These are phyloP conservation scores for Centella asiatica DNA, from an alignment of 129 eudicot species.

Conservation along the genomic window DNA sequence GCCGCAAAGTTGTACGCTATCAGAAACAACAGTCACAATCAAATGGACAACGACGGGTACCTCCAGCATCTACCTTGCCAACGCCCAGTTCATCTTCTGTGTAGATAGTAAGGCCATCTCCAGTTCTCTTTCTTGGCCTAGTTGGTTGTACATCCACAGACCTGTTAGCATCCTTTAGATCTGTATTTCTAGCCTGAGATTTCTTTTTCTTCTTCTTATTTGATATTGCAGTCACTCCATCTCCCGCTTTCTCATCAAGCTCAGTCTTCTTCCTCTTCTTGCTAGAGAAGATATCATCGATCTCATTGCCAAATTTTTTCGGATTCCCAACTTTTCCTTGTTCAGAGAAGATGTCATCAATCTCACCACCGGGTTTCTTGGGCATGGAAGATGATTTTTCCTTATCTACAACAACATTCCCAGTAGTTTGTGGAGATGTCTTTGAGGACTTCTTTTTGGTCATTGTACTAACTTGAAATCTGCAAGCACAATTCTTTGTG, in stretches of 20 bases:
- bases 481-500: not conserved
- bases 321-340: conserved; percentile 18
- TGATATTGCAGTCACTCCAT: conserved; percentile 7
- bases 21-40: conserved; percentile 87
- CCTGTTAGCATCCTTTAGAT: conserved; percentile 16
- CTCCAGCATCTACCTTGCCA: conserved; percentile 62
- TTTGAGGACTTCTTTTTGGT: conserved; percentile 40
- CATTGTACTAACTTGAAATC: conserved; percentile 26
- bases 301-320: conserved; percentile 42
- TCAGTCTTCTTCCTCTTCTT: conserved; percentile 58
- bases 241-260: conserved; percentile 9
- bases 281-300: conserved; percentile 67
- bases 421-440: conserved; percentile 12
- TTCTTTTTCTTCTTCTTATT: conserved; percentile 26
- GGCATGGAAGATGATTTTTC: conserved; percentile 24
- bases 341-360: conserved; percentile 63
- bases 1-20: conserved; percentile 5
- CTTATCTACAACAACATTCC: conserved; percentile 19
- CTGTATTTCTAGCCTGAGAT: conserved; percentile 6
- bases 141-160: conserved; percentile 13
- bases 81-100: conserved; percentile 78
- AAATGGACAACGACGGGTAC: conserved; percentile 71
- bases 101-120: conserved; percentile 56
- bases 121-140: conserved; percentile 54
- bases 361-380: conserved; percentile 40